These are phyloP conservation scores for Microdochium bolleyi DNA, from an alignment of 2,329 filamentous ascomycete genomes.

Conservation along the genomic window DNA sequence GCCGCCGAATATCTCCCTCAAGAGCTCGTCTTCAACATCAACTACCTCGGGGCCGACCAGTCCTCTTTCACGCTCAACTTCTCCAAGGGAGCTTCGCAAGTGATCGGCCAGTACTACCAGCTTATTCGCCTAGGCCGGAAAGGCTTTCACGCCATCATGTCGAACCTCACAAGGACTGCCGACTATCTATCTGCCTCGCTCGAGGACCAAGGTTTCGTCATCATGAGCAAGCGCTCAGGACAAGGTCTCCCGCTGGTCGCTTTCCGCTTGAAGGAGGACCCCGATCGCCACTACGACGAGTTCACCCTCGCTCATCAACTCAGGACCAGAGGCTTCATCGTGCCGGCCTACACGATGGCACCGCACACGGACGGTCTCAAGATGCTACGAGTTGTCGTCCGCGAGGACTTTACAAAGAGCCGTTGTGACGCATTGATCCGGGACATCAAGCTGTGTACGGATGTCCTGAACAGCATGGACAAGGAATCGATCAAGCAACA, in stretches of 20 bases:
- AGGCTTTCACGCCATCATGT: slow-evolving; percentile 89
- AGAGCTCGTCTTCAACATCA: slow-evolving; percentile 98
- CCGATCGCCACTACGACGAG: slow-evolving; percentile 60
- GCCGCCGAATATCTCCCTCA: slow-evolving; percentile 74
- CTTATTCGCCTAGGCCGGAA: slow-evolving; percentile 89
- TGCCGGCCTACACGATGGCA: slow-evolving; percentile 96
- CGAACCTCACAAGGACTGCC: slow-evolving; percentile 81
- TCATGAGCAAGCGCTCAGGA: slow-evolving; percentile 76
- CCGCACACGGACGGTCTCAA: slow-evolving; percentile 77
- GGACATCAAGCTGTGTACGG: slow-evolving; percentile 72
- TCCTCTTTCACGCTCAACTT: slow-evolving; percentile 97
- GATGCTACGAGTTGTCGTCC: slow-evolving; percentile 85
- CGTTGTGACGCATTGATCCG: slow-evolving; percentile 71
- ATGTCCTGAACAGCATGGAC: slow-evolving; percentile 68
- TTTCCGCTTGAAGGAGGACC: slow-evolving; percentile 62
- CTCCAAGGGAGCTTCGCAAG: slow-evolving; percentile 87
- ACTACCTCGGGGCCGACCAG: slow-evolving; percentile 94
- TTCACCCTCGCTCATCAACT: slow-evolving; percentile 79
- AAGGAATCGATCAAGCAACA: slow-evolving; percentile 61
- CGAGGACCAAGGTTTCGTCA: slow-evolving; percentile 69
- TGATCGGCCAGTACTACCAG: slow-evolving; percentile 97
- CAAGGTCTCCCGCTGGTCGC: slow-evolving; percentile 82
- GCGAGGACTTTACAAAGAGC: slow-evolving; percentile 81
- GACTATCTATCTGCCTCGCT: slow-evolving; percentile 77
- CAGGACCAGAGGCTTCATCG: slow-evolving; percentile 82